phyloP scores from a whole-genome alignment of 2,329 filamentous ascomycete species.

The Nemania abortiva region DNA sequence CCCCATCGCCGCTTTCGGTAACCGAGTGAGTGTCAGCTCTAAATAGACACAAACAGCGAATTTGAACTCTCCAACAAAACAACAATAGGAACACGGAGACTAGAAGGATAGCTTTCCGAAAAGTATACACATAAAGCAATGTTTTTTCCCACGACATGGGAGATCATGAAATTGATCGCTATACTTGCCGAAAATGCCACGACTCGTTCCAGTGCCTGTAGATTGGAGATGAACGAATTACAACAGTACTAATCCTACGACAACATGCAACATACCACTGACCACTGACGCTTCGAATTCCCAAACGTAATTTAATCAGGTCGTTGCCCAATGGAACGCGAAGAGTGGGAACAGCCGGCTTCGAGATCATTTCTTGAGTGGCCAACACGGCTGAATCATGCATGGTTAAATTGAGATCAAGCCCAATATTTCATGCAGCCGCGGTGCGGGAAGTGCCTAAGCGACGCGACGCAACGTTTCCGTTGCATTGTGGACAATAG shows the following conservation, averaged over 20 bases:
- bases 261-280: constrained; percentile 27
- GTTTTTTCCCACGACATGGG: not conserved
- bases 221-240: constrained; percentile 14
- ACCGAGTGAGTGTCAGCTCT: constrained; percentile 13
- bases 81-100: no score
- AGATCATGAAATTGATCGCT: not conserved
- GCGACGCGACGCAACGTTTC: constrained; percentile 42
- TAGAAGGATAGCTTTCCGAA: not conserved
- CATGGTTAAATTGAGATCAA: constrained; percentile 46
- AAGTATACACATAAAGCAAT: not conserved
- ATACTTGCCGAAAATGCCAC: not conserved
- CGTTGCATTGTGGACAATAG: constrained; percentile 25
- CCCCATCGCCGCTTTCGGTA: constrained; percentile 35
- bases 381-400: constrained; percentile 50
- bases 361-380: constrained; percentile 32
- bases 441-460: constrained; percentile 37
- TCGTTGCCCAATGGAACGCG: constrained; percentile 24
- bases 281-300: constrained; percentile 15
- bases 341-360: constrained; percentile 19
- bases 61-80: no score
- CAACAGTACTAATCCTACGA: constrained; percentile 19
- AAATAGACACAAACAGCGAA: no score
- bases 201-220: not conserved
- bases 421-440: constrained; percentile 42
- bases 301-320: constrained; percentile 33